phyloP scores from a whole-genome alignment of 257 asterid species.

The Solanum bukasovii region DNA sequence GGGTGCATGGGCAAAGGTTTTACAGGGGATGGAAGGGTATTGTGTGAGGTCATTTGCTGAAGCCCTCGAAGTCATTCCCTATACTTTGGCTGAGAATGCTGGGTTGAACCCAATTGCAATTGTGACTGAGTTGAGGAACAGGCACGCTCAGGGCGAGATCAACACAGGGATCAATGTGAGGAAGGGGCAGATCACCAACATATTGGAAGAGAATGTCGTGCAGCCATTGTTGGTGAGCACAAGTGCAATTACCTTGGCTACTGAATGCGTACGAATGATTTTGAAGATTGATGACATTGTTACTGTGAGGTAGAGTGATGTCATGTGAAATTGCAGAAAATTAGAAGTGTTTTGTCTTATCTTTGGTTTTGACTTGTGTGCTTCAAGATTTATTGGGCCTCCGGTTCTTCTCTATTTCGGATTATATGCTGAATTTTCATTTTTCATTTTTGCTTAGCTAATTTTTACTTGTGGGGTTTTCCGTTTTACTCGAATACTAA shows the following conservation, averaged over 20 bases:
- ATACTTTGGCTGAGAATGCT: constrained; percentile 96
- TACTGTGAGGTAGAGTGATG: constrained; percentile 74
- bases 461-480: not conserved
- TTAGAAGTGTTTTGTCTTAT: constrained; percentile 9
- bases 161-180: constrained; percentile 97
- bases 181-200: constrained; percentile 97
- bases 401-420: not conserved
- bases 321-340: not conserved
- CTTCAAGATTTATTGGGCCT: constrained; percentile 8
- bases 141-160: constrained; percentile 96
- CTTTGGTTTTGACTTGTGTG: constrained; percentile 13
- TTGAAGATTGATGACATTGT: constrained; percentile 98
- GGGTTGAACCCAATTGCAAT: constrained; percentile 93
- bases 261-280: constrained; percentile 97
- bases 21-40: constrained; percentile 97
- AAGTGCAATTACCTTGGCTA: constrained; percentile 79
- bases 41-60: constrained; percentile 93
- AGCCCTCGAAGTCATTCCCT: constrained; percentile 92
- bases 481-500: not conserved
- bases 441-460: not conserved
- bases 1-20: constrained; percentile 95
- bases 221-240: constrained; percentile 98
- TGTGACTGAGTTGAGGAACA: constrained; percentile 94
- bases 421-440: not conserved
- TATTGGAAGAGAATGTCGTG: constrained; percentile 94